A percentile compares a stretch with the other conserved stretches of the same genome.
Evolutionary conservation across 352 stramenopile genomes (phyloP).

Genomic region (Globisporangium abappressorium): DNA sequence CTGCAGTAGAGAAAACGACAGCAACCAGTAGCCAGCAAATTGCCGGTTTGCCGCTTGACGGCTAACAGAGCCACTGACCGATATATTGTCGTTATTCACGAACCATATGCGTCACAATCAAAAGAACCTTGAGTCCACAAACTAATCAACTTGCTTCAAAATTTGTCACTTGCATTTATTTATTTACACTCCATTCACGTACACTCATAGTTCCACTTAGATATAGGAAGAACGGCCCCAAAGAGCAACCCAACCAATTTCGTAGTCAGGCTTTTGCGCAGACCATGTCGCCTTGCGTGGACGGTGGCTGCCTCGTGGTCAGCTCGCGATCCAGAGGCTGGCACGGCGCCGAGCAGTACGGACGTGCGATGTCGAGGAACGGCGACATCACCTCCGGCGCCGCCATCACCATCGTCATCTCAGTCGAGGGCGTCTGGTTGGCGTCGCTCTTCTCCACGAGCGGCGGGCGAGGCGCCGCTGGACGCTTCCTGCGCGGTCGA

Average conservation of each 20-base stretch:
- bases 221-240: neutral
- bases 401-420: neutral
- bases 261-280: conserved; percentile 5
- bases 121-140: neutral
- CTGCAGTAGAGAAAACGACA: conserved; percentile 29
- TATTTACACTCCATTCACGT: neutral
- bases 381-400: neutral
- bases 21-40: neutral
- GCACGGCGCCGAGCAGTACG: conserved; percentile 48
- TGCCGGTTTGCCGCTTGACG: neutral
- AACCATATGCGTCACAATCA: neutral
- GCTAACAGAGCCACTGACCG: too few species aligned
- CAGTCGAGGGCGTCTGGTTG: neutral
- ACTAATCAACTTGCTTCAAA: conserved; percentile 1
- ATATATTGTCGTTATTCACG: neutral
- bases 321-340: neutral
- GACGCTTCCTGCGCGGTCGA: conserved; percentile 33
- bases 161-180: neutral
- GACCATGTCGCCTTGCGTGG: neutral
- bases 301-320: neutral
- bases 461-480: conserved; percentile 10
- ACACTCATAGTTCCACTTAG: conserved; percentile 2
- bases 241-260: neutral
- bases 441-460: conserved; percentile 6
- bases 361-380: conserved; percentile 21